Percentiles rank a stretch among this genome's conserved stretches.
Evolutionary conservation across 2,329 filamentous ascomycete genomes (phyloP).

Genomic region (Arthrobotrys conoides): DNA sequence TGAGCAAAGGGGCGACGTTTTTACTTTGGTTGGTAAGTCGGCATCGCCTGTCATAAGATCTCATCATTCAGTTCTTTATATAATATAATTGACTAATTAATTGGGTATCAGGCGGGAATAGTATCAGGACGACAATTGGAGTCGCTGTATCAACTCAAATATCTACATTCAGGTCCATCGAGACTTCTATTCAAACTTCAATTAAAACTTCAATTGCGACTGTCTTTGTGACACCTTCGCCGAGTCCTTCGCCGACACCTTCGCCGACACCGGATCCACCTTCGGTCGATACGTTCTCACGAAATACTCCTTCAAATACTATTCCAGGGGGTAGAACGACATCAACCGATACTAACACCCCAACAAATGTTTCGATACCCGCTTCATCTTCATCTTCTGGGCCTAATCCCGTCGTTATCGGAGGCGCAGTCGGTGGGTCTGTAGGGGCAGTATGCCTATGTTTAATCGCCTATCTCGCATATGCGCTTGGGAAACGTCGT

Average conservation of each 20-base stretch:
- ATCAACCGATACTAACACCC: not conserved
- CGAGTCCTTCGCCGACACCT: constrained; percentile 14
- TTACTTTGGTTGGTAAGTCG: constrained; percentile 32
- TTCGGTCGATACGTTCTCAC: not conserved
- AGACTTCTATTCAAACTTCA: constrained; percentile 7
- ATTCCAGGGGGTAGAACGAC: not conserved
- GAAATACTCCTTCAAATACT: not conserved
- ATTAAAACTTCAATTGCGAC: constrained; percentile 13
- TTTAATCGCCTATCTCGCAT: constrained; percentile 26
- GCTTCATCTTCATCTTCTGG: constrained; percentile 4
- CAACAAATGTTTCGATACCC: not conserved
- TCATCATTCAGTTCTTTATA: not conserved
- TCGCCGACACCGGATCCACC: not conserved
- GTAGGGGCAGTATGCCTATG: constrained; percentile 6
- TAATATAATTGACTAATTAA: not conserved
- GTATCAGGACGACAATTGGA: constrained; percentile 31
- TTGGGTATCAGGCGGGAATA: constrained; percentile 17
- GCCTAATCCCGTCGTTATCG: constrained; percentile 8
- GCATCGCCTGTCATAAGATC: not conserved
- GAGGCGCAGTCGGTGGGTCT: constrained; percentile 29
- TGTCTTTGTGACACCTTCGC: constrained; percentile 13
- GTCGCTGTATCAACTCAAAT: constrained; percentile 9
- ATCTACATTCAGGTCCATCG: constrained; percentile 6
- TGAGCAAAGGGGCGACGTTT: constrained; percentile 30
- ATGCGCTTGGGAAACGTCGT: constrained; percentile 23